Evolutionary conservation across 108 stramenopile genomes (phyloP).

Genomic region (Cyclotella baltica): DNA sequence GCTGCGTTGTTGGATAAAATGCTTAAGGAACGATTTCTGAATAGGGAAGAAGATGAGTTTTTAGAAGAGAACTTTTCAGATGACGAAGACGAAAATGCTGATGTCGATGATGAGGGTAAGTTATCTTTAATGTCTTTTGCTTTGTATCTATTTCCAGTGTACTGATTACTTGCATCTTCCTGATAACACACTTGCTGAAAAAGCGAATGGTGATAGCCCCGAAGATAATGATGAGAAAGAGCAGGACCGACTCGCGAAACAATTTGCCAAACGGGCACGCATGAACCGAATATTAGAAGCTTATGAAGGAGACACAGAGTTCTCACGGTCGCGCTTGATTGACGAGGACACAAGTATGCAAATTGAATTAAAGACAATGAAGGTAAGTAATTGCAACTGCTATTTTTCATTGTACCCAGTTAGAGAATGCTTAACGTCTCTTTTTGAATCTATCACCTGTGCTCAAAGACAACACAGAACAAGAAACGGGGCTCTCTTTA

Average conservation of each 20-base stretch:
- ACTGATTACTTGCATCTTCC: neutral
- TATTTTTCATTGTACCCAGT: slow-evolving; percentile 8
- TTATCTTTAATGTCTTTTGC: neutral
- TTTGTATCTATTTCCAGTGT: neutral
- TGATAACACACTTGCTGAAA: no score
- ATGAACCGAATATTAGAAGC: slow-evolving; percentile 78
- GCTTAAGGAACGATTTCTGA: slow-evolving; percentile 83
- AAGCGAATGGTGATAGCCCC: slow-evolving; percentile 18
- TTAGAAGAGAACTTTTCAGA: slow-evolving; percentile 81
- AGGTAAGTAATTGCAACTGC: slow-evolving; percentile 40
- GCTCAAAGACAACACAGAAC: neutral
- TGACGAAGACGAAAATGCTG: slow-evolving; percentile 70
- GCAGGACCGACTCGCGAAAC: slow-evolving; percentile 83
- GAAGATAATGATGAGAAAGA: slow-evolving; percentile 81
- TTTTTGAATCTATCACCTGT: slow-evolving; percentile 4
- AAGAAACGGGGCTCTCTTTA: neutral
- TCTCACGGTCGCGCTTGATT: slow-evolving; percentile 66
- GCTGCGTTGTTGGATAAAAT: slow-evolving; percentile 82
- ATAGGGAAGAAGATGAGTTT: slow-evolving; percentile 60
- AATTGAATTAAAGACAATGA: slow-evolving; percentile 79
- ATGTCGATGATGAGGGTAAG: slow-evolving; percentile 46
- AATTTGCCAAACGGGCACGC: slow-evolving; percentile 83
- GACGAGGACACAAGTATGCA: slow-evolving; percentile 83
- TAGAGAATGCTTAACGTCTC: neutral
- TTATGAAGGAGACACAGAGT: slow-evolving; percentile 52